A percentile compares a stretch with the other conserved stretches of the same genome.
Conservation (phyloP, 148 eudicot genomes). For the Fallopia convolvulus region DNA sequence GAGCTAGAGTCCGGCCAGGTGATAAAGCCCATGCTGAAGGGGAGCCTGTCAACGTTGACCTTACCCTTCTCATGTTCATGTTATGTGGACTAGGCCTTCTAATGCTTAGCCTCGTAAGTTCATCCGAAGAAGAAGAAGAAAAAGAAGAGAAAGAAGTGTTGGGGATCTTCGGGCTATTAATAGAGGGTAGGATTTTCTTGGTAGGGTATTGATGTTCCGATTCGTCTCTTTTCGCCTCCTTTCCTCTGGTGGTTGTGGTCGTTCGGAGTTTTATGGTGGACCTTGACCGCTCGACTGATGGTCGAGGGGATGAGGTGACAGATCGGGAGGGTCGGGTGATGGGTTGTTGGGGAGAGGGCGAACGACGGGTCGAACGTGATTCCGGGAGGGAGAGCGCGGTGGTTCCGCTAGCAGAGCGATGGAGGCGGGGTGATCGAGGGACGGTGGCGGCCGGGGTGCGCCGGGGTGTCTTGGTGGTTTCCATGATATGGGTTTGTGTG, state of each 20-base stretch:
- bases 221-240: background rate
- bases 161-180: background rate
- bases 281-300: conserved; percentile 24
- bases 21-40: conserved; percentile 80
- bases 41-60: conserved; percentile 19
- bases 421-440: conserved; percentile 33
- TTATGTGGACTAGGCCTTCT: conserved; percentile 27
- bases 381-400: conserved; percentile 22
- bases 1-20: conserved; percentile 32
- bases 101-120: conserved; percentile 1
- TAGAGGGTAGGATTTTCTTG: background rate
- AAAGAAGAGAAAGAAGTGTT: too few relatives aligned
- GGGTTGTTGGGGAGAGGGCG: conserved; percentile 18
- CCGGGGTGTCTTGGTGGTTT: conserved; percentile 11
- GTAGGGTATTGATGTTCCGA: background rate
- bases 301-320: conserved; percentile 28
- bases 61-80: conserved; percentile 12
- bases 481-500: conserved; percentile 17
- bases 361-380: background rate
- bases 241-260: background rate
- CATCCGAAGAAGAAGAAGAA: too few relatives aligned
- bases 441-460: conserved; percentile 20
- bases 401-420: conserved; percentile 8
- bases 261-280: conserved; percentile 21
- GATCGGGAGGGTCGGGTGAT: conserved; percentile 18